Evolutionary conservation across 495 filamentous ascomycete species (phyloP).

Genomic region (Daldinia decipiens): DNA sequence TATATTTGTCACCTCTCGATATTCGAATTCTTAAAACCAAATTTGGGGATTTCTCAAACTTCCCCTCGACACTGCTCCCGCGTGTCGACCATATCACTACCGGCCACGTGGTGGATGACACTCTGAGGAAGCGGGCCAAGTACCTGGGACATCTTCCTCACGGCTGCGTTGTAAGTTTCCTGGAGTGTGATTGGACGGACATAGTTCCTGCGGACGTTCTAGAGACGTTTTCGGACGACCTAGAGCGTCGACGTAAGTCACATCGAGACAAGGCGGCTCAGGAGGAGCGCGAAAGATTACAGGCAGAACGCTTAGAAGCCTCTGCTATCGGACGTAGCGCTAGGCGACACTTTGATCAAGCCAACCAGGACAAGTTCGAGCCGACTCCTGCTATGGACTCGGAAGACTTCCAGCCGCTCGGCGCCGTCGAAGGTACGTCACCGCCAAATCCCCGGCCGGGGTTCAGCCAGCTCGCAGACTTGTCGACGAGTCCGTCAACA

Average conservation of each 20-base stretch:
- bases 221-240: constrained; percentile 75
- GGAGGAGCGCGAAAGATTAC: constrained; percentile 89
- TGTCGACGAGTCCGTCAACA: constrained; percentile 80
- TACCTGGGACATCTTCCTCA: constrained; percentile 92
- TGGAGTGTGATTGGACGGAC: constrained; percentile 98
- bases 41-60: constrained; percentile 82
- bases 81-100: constrained; percentile 91
- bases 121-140: constrained; percentile 84
- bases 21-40: constrained; percentile 93
- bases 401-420: constrained; percentile 75
- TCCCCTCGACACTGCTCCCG: constrained; percentile 91
- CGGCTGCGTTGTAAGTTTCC: constrained; percentile 91
- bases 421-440: constrained; percentile 53
- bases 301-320: constrained; percentile 85
- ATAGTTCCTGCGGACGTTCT: constrained; percentile 81
- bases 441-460: constrained; percentile 53
- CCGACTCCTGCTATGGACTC: constrained; percentile 52
- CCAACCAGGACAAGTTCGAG: constrained; percentile 51
- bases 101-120: constrained; percentile 90
- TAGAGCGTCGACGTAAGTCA: constrained; percentile 77
- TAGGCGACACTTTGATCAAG: constrained; percentile 49
- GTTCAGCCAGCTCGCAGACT: constrained; percentile 58
- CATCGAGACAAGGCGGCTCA: constrained; percentile 87
- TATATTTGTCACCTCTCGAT: constrained; percentile 92
- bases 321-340: constrained; percentile 55